Conservation (phyloP, 805 yeast genomes). For the Candida palmyrensis region DNA sequence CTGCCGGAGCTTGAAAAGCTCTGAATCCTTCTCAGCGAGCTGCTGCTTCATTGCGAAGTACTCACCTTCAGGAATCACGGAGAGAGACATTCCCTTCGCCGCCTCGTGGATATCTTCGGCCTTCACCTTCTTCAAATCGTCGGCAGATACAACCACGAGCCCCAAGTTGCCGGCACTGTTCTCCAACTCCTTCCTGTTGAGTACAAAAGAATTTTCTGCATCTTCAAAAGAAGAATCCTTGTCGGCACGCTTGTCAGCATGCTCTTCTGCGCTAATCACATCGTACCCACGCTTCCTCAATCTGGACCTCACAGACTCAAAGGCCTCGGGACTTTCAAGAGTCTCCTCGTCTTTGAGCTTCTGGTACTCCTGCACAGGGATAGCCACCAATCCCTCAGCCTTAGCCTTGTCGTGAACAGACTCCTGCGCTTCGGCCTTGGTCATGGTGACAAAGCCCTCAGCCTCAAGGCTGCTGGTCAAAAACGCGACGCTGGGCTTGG, state of each 20-base stretch:
- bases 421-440: constrained; percentile 7
- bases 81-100: constrained; percentile 16
- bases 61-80: constrained; percentile 24
- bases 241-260: constrained; percentile 11
- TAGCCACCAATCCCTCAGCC: constrained; percentile 9
- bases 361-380: constrained; percentile 6
- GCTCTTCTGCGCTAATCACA: constrained; percentile 10
- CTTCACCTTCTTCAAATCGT: constrained; percentile 11
- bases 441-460: constrained; percentile 3
- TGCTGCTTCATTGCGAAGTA: constrained; percentile 18
- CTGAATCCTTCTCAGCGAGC: constrained; percentile 26
- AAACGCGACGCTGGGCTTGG: constrained; percentile 9
- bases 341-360: neutral
- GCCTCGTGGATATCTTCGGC: constrained; percentile 13
- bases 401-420: constrained; percentile 13
- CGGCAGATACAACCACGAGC: constrained; percentile 16
- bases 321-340: neutral
- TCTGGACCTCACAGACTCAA: constrained; percentile 4
- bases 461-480: constrained; percentile 10
- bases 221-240: constrained; percentile 15
- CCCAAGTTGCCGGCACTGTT: constrained; percentile 22
- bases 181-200: constrained; percentile 21
- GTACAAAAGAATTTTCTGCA: constrained; percentile 25
- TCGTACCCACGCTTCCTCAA: constrained; percentile 5
- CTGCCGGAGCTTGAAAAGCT: constrained; percentile 16